phyloP scores from a whole-genome alignment of 2,329 filamentous ascomycete genomes.

The Pezicula radicicola region DNA sequence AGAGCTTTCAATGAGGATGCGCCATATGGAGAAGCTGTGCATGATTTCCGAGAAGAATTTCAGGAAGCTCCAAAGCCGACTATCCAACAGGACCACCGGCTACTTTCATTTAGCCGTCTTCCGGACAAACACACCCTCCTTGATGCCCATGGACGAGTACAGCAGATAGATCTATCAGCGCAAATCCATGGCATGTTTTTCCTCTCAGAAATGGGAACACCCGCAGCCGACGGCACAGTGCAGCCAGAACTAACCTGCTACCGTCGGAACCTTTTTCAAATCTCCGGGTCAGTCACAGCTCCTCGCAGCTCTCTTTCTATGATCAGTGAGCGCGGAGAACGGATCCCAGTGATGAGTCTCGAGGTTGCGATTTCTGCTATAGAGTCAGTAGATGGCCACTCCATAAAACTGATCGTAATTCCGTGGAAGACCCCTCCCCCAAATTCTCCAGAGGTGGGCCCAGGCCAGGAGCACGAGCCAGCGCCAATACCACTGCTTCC shows the following conservation, averaged over 20 bases:
- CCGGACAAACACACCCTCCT: conserved; percentile 42
- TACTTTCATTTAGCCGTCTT: conserved; percentile 28
- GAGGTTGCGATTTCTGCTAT: conserved; percentile 90
- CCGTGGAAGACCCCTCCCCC: conserved; percentile 95
- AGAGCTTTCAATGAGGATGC: conserved; percentile 25
- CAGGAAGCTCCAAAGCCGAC: conserved; percentile 24
- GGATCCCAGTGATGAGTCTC: conserved; percentile 75
- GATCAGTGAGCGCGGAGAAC: conserved; percentile 79
- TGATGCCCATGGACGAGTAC: conserved; percentile 45
- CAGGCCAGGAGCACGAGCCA: conserved; percentile 77
- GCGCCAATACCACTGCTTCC: conserved; percentile 73
- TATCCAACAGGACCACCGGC: conserved; percentile 29
- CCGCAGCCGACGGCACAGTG: conserved; percentile 48
- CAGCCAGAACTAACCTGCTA: conserved; percentile 93
- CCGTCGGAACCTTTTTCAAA: conserved; percentile 91
- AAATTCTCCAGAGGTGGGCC: conserved; percentile 64
- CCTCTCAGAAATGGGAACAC: conserved; percentile 57
- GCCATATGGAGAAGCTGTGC: conserved; percentile 23
- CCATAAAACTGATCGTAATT: conserved; percentile 92
- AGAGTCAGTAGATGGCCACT: conserved; percentile 89
- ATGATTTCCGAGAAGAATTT: conserved; percentile 26
- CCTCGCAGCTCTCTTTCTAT: conserved; percentile 77
- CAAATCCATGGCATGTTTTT: conserved; percentile 91
- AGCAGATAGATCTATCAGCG: conserved; percentile 51
- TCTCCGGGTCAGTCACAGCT: conserved; percentile 83